Evolutionary conservation across 139 green algal species (phyloP).

Genomic region (Tetratostichococcus sp.): DNA sequence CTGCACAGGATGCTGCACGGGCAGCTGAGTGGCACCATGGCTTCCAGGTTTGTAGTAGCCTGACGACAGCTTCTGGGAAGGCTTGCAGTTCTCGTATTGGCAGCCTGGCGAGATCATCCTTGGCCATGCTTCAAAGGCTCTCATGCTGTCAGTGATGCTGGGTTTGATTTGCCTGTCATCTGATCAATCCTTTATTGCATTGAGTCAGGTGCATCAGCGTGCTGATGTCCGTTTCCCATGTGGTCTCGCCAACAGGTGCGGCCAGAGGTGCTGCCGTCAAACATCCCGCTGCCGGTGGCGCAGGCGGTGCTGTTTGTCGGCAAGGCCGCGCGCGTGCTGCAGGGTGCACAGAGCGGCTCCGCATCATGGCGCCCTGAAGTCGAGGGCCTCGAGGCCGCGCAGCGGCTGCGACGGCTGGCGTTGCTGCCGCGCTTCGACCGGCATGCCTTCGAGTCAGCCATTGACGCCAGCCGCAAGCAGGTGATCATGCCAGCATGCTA

Average conservation of each 20-base stretch:
- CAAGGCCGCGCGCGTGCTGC: constrained; percentile 76
- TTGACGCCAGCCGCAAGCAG: constrained; percentile 49
- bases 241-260: constrained; percentile 31
- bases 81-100: too few species aligned
- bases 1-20: not conserved
- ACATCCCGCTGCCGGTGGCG: constrained; percentile 45
- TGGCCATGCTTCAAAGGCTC: too few species aligned
- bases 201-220: too few species aligned
- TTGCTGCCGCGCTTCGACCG: constrained; percentile 37
- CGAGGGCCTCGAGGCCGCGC: constrained; percentile 30
- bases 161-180: too few species aligned
- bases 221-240: too few species aligned
- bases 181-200: too few species aligned
- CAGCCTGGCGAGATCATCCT: too few species aligned
- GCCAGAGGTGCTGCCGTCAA: constrained; percentile 45
- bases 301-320: constrained; percentile 75
- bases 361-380: constrained; percentile 14
- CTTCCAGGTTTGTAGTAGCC: constrained; percentile 30
- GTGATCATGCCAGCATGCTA: not conserved
- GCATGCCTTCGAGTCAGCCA: constrained; percentile 47
- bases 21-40: constrained; percentile 60
- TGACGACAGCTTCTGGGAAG: too few species aligned
- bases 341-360: constrained; percentile 21
- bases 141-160: too few species aligned
- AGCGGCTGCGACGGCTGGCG: constrained; percentile 44